Evolutionary conservation across 345 rosid species (phyloP).

Genomic region (Salix suchowensis): DNA sequence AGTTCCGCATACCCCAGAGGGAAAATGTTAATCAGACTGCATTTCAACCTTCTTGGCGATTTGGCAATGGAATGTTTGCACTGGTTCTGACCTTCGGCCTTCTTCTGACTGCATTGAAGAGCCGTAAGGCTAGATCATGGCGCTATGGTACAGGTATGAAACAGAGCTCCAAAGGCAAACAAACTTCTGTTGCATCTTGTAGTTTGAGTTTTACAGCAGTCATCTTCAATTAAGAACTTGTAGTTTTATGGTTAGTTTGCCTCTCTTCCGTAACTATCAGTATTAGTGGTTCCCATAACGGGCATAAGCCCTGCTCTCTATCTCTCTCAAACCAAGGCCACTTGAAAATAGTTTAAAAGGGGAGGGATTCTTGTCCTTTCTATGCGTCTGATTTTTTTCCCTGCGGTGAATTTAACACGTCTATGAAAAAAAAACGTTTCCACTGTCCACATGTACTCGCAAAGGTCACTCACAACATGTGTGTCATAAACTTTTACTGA

Average conservation of each 20-base stretch:
- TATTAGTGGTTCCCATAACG: background rate
- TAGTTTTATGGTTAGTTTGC: background rate
- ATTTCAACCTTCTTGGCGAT: conserved; percentile 80
- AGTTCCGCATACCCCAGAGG: conserved; percentile 77
- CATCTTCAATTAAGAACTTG: background rate
- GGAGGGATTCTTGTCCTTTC: background rate
- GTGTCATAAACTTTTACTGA: background rate
- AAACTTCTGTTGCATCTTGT: background rate
- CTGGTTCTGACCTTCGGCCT: conserved; percentile 80
- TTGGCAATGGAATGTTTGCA: conserved; percentile 90
- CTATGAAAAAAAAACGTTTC: background rate
- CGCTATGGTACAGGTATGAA: conserved; percentile 71
- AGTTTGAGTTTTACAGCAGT: background rate
- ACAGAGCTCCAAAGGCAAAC: background rate
- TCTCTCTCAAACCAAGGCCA: background rate
- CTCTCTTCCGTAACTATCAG: background rate
- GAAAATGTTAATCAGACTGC: conserved; percentile 53
- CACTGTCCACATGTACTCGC: background rate
- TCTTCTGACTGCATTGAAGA: conserved; percentile 61
- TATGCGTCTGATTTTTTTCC: background rate
- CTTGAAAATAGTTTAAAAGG: background rate
- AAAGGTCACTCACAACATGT: background rate
- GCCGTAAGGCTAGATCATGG: conserved; percentile 90
- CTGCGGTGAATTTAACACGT: background rate
- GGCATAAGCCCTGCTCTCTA: background rate